Evolutionary conservation across 1,139 yeast species (phyloP).

Genomic region (Pichia sp.): DNA sequence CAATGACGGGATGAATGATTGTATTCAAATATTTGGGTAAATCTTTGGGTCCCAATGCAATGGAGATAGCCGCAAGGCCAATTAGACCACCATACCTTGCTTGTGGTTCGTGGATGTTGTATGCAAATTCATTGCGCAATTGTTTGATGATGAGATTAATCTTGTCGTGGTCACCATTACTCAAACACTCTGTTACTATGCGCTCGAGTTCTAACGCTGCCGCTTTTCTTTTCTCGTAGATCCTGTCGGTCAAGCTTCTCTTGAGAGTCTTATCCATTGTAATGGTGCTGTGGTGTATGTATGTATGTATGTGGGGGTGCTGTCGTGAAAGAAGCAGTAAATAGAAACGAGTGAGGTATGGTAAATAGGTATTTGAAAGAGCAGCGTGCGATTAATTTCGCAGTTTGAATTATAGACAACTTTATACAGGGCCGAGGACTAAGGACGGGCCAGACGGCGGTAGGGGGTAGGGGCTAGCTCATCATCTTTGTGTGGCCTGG

Average conservation of each 20-base stretch:
- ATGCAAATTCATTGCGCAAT: conserved; percentile 61
- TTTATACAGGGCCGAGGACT: too few species aligned
- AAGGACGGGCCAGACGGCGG: too few species aligned
- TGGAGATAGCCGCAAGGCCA: conserved; percentile 71
- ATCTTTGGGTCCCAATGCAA: conserved; percentile 67
- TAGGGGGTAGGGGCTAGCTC: too few species aligned
- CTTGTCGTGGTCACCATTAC: conserved; percentile 59
- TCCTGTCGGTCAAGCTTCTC: conserved; percentile 81
- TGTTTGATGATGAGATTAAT: conserved; percentile 65
- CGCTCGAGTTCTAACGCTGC: conserved; percentile 90
- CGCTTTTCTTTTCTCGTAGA: conserved; percentile 89
- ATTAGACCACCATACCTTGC: conserved; percentile 71
- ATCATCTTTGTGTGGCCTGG: conserved; percentile 20
- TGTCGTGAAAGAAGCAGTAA: too few species aligned
- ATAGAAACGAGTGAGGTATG: not conserved
- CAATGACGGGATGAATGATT: conserved; percentile 87
- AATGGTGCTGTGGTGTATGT: not conserved
- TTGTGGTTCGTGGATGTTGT: conserved; percentile 71
- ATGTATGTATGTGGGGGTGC: not conserved
- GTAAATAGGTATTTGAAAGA: too few species aligned
- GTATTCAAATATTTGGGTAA: conserved; percentile 71
- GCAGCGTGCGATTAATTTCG: too few species aligned
- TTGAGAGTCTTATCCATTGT: conserved; percentile 60
- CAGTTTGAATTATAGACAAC: too few species aligned
- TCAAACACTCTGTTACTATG: conserved; percentile 63